These are phyloP conservation scores for Alliaria petiolata DNA, from an alignment of 345 rosid species.

Conservation along the genomic window DNA sequence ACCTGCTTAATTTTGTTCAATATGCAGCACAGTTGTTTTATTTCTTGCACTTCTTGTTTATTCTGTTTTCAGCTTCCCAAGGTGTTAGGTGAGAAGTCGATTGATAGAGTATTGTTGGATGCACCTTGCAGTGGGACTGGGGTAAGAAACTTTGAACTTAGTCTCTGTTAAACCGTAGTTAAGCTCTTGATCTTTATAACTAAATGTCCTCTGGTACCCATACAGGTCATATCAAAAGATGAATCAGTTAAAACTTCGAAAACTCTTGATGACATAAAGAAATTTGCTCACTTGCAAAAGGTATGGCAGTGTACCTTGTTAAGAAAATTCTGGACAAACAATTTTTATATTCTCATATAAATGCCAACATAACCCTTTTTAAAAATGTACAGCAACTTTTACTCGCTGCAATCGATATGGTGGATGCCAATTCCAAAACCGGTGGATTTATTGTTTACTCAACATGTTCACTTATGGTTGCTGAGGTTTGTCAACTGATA, in stretches of 20 bases:
- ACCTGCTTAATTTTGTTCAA: neutral
- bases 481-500: slow-evolving; percentile 60
- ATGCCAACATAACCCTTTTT: neutral
- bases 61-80: slow-evolving; percentile 62
- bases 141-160: slow-evolving; percentile 43
- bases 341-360: neutral
- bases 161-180: neutral
- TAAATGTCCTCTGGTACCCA: slow-evolving; percentile 12
- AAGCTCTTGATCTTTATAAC: neutral
- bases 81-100: slow-evolving; percentile 64
- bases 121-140: slow-evolving; percentile 99
- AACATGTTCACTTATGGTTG: slow-evolving; percentile 86
- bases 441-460: slow-evolving; percentile 94
- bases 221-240: slow-evolving; percentile 91
- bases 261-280: slow-evolving; percentile 73
- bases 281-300: slow-evolving; percentile 83
- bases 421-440: slow-evolving; percentile 78
- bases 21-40: neutral
- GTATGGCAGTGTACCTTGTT: slow-evolving; percentile 33
- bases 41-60: neutral
- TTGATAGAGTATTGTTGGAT: slow-evolving; percentile 87
- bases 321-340: slow-evolving; percentile 22
- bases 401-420: slow-evolving; percentile 93
- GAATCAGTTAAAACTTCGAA: slow-evolving; percentile 90
- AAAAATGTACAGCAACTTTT: slow-evolving; percentile 58